Conservation (phyloP, 2,329 filamentous ascomycete genomes). For the Triangularia verruculosa region DNA sequence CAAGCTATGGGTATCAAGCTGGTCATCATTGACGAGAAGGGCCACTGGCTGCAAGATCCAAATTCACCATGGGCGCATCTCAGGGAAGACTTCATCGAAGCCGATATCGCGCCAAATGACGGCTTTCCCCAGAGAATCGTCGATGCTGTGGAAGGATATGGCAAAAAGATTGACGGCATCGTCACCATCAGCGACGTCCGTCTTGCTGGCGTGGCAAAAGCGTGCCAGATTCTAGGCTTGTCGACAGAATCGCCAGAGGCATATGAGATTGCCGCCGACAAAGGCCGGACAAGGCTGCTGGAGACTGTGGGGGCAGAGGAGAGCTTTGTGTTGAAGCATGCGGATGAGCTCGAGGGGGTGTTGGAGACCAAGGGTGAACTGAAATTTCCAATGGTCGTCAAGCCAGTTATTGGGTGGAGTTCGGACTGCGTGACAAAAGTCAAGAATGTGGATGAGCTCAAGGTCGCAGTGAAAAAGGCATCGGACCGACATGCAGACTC, state of each 20-base stretch:
- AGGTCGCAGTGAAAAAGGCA: slow-evolving; percentile 26
- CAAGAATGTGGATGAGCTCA: slow-evolving; percentile 29
- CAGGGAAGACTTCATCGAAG: slow-evolving; percentile 34
- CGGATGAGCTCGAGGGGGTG: slow-evolving; percentile 21
- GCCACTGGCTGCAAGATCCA: slow-evolving; percentile 38
- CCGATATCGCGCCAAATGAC: slow-evolving; percentile 30
- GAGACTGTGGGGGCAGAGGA: slow-evolving; percentile 20
- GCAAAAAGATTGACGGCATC: slow-evolving; percentile 35
- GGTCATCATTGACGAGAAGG: slow-evolving; percentile 36
- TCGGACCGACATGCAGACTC: slow-evolving; percentile 22
- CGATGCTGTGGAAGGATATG: slow-evolving; percentile 27
- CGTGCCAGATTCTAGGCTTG: slow-evolving; percentile 33
- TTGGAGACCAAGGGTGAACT: slow-evolving; percentile 10
- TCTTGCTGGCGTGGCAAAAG: slow-evolving; percentile 31
- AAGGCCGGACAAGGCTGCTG: slow-evolving; percentile 30
- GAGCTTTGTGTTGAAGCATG: slow-evolving; percentile 19
- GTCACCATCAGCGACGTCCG: slow-evolving; percentile 35
- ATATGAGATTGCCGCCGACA: slow-evolving; percentile 32
- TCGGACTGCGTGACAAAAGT: slow-evolving; percentile 35
- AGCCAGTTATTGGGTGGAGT: slow-evolving; percentile 36
- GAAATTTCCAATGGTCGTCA: slow-evolving; percentile 36
- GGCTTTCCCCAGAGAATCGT: slow-evolving; percentile 32
- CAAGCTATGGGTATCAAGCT: slow-evolving; percentile 36
- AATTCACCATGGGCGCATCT: slow-evolving; percentile 22
- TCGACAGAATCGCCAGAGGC: slow-evolving; percentile 32